A percentile compares a stretch with the other conserved stretches of the same genome.
Conservation (phyloP, 108 stramenopile species). For the Discostella stelligeroides region DNA sequence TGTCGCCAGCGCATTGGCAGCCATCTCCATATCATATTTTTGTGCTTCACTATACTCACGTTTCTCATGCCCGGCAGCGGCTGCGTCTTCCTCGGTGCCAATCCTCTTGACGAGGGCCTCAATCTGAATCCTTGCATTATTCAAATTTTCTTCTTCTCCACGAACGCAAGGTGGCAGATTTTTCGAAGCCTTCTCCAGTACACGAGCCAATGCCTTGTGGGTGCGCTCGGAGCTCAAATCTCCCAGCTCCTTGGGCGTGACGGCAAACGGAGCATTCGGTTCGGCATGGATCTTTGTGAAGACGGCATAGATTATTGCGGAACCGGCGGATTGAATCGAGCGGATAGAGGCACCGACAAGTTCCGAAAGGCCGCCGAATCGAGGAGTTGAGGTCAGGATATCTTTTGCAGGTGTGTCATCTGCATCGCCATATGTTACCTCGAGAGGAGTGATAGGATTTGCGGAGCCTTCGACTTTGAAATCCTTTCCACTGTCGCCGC, state of each 20-base stretch:
- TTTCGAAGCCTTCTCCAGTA: conserved; percentile 64
- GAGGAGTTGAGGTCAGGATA: no score
- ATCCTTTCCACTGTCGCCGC: no score
- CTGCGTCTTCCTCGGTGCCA: conserved; percentile 49
- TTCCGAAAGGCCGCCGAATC: conserved; percentile 59
- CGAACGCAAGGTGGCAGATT: conserved; percentile 19
- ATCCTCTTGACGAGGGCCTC: conserved; percentile 61
- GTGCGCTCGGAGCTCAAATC: conserved; percentile 64
- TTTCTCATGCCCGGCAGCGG: conserved; percentile 6
- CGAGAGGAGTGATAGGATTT: no score
- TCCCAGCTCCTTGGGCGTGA: conserved; percentile 55
- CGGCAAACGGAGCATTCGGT: conserved; percentile 35
- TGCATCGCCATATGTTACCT: no score
- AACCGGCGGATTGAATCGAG: conserved; percentile 38
- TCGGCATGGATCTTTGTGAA: conserved; percentile 15
- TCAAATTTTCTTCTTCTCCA: conserved; percentile 22
- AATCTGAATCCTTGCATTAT: conserved; percentile 32
- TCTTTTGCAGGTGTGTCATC: no score
- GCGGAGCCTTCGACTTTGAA: no score
- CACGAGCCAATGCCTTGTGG: conserved; percentile 54
- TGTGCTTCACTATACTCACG: conserved; percentile 42
- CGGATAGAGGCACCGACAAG: conserved; percentile 51
- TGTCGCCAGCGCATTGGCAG: conserved; percentile 70
- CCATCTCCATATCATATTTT: conserved; percentile 65
- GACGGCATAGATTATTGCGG: conserved; percentile 31